These are phyloP conservation scores for Pholiota adiposa DNA, from an alignment of 1,284 basidiomycete species.

Conservation along the genomic window DNA sequence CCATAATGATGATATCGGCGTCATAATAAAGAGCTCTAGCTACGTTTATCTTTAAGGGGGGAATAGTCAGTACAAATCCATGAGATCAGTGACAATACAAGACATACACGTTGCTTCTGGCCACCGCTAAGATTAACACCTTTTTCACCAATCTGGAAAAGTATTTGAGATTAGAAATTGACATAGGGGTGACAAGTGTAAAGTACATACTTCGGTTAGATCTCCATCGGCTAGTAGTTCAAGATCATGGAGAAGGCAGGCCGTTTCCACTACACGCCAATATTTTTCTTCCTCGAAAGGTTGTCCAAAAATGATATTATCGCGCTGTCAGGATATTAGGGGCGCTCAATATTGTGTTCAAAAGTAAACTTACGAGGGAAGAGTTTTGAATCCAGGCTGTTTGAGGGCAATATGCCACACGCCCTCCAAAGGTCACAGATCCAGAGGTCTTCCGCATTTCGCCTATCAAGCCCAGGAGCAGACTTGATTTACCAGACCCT, in stretches of 20 bases:
- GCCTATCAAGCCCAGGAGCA: constrained; percentile 73
- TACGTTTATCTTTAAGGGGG: constrained; percentile 58
- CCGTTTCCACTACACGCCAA: constrained; percentile 64
- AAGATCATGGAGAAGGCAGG: constrained; percentile 71
- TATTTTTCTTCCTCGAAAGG: constrained; percentile 71
- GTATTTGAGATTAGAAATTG: background rate
- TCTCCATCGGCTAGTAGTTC: constrained; percentile 77
- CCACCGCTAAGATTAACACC: constrained; percentile 63
- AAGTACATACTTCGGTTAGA: constrained; percentile 60
- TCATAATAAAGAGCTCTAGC: constrained; percentile 75
- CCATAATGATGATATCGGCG: constrained; percentile 72
- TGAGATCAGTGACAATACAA: background rate
- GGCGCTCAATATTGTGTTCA: background rate
- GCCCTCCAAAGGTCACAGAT: constrained; percentile 60
- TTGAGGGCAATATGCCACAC: constrained; percentile 79
- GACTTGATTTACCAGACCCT: constrained; percentile 68
- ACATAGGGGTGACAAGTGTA: background rate
- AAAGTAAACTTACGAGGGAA: constrained; percentile 53
- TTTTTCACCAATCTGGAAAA: constrained; percentile 60
- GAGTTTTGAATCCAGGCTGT: constrained; percentile 87
- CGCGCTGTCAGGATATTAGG: constrained; percentile 43
- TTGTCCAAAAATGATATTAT: constrained; percentile 72
- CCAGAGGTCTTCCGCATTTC: constrained; percentile 71
- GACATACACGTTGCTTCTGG: constrained; percentile 57
- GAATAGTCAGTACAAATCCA: background rate